These are phyloP conservation scores for Triticum dicoccoides DNA, from an alignment of 176 grass and related monocot species.

Conservation along the genomic window DNA sequence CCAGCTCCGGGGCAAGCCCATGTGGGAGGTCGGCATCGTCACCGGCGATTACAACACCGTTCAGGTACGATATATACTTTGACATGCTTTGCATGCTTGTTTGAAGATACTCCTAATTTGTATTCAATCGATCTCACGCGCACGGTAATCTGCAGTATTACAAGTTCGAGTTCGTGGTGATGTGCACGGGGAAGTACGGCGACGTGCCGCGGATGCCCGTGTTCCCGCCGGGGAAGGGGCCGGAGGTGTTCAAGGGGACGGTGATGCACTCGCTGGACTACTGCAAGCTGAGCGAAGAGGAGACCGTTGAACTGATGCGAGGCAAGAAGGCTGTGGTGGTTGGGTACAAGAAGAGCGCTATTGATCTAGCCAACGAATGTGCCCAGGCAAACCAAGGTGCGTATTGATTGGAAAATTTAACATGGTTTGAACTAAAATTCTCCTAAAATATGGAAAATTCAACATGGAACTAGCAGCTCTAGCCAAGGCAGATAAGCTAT, in stretches of 20 bases:
- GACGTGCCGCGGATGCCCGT: constrained; percentile 69
- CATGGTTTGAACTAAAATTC: background rate
- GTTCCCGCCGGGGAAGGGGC: constrained; percentile 61
- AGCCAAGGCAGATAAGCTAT: background rate
- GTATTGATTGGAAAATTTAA: background rate
- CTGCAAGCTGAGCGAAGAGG: constrained; percentile 75
- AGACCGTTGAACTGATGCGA: constrained; percentile 63
- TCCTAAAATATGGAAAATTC: background rate
- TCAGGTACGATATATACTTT: constrained; percentile 35
- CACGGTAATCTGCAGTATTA: constrained; percentile 35
- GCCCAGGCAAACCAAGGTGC: constrained; percentile 88
- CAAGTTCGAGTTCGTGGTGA: constrained; percentile 95
- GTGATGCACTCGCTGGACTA: constrained; percentile 93
- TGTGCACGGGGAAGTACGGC: constrained; percentile 95
- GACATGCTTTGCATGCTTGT: background rate
- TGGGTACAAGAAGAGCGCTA: constrained; percentile 97
- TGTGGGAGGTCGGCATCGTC: constrained; percentile 88
- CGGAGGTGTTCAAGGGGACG: constrained; percentile 69
- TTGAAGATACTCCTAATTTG: background rate
- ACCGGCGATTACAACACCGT: constrained; percentile 26
- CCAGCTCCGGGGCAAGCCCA: constrained; percentile 47
- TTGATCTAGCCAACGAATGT: constrained; percentile 86
- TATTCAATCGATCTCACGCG: too few species aligned
- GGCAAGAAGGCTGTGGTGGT: constrained; percentile 92
- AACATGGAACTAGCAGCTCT: background rate